Base-by-base conservation (phyloP, 1,284 basidiomycete species). In the Butyriboletus regius region DNA sequence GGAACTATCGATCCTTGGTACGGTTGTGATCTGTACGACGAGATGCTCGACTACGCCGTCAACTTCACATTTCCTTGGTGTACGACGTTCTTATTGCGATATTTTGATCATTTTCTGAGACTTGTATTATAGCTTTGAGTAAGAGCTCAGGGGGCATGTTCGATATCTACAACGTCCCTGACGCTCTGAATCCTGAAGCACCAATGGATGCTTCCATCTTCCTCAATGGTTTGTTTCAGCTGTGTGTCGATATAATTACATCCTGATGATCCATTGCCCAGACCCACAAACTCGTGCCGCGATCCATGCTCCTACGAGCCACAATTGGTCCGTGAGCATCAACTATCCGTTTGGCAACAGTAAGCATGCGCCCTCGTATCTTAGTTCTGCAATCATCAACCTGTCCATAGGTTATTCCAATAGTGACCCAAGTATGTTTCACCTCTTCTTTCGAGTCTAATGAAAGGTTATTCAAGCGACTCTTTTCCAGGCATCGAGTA, bases 51-150 rank as follows among this genome's bases (percentile, higher is more conserved):
- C 60, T 83, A 82, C 55, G 78, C 79, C 17, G 44, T 77, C 53
- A 83, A 83, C 58, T 82, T 70, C 58, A 79, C 75, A 1, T 79
- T 73, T 56, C 83, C 83, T 2, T 85, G 82, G 82, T 78, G 81
- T 83, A 63, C 50, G 79, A 44, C 47, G 9, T 34, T 48, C 32
- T 49, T 18, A 8, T 28, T 31, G 0, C 22, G 7, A 29, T 28
- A 40, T 43, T 18, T 22, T 24, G 37, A 38, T 20, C 34, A 7
- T 49, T 18, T 33, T 22, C 46, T 56, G 43, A 41, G 32, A 29
- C 43, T 42, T 22, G 18, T 49, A 7, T 38, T 31, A 34, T 46
- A 77, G 77, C 63, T 46, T 54, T 72, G 29, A 70, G 67, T 37
- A 41, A 67, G 46, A 56, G 67, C 35, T 62, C 60, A 6, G 65